These are phyloP conservation scores for Brettanomyces bruxellensis DNA, from an alignment of 805 yeast genomes.

Conservation along the genomic window DNA sequence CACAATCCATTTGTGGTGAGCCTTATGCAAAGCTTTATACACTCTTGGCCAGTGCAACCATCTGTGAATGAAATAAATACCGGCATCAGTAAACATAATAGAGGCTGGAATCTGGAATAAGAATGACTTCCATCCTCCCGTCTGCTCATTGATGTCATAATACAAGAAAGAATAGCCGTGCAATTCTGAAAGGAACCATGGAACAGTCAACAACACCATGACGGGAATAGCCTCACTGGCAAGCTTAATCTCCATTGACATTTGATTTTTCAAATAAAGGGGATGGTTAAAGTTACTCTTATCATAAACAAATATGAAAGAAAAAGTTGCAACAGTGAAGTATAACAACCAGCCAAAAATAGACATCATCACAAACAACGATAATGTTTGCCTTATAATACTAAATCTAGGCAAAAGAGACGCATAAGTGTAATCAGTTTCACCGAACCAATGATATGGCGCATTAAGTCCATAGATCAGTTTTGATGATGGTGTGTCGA, in stretches of 20 bases:
- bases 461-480: conserved; percentile 33
- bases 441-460: conserved; percentile 49
- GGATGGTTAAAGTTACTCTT: conserved; percentile 91
- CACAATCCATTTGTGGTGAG: conserved; percentile 98
- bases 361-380: conserved; percentile 61
- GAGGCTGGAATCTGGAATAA: conserved; percentile 65
- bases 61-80: conserved; percentile 87
- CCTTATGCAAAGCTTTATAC: conserved; percentile 85
- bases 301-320: conserved; percentile 76
- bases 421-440: conserved; percentile 46
- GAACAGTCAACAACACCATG: conserved; percentile 82
- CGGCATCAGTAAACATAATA: conserved; percentile 88
- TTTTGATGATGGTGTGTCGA: conserved; percentile 24
- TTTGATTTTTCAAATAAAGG: conserved; percentile 88
- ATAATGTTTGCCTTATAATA: conserved; percentile 57
- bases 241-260: conserved; percentile 70
- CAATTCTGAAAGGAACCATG: conserved; percentile 81
- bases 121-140: conserved; percentile 62
- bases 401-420: conserved; percentile 69
- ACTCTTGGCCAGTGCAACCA: conserved; percentile 88
- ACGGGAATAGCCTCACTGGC: conserved; percentile 78
- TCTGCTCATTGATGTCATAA: conserved; percentile 49
- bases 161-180: conserved; percentile 79
- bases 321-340: conserved; percentile 62
- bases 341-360: conserved; percentile 85